These are phyloP conservation scores for Verticillium isaacii DNA, from an alignment of 2,329 filamentous ascomycete species.

Conservation along the genomic window DNA sequence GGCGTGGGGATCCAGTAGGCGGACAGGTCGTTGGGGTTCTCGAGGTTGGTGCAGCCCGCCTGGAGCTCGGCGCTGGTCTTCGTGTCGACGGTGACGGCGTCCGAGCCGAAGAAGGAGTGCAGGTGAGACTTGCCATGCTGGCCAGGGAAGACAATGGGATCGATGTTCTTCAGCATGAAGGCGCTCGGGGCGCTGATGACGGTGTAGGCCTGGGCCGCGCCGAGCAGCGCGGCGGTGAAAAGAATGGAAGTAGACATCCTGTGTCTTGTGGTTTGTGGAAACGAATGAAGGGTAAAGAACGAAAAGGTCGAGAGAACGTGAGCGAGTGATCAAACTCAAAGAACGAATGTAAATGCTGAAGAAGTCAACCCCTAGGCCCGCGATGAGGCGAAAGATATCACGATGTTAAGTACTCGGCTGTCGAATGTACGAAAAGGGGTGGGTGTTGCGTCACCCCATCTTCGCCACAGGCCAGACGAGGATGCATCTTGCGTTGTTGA, in stretches of 20 bases:
- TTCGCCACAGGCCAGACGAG: background rate
- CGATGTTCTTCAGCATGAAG: slow-evolving; percentile 28
- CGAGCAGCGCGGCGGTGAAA: slow-evolving; percentile 9
- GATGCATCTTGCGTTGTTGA: background rate
- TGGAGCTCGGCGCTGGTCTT: slow-evolving; percentile 30
- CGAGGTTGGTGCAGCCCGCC: slow-evolving; percentile 35
- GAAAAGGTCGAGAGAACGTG: background rate
- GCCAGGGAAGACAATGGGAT: slow-evolving; percentile 26
- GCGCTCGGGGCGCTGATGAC: slow-evolving; percentile 14
- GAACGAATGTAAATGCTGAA: background rate
- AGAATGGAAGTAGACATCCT: slow-evolving; percentile 12
- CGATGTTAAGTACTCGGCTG: background rate
- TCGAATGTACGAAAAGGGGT: background rate
- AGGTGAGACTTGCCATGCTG: slow-evolving; percentile 24
- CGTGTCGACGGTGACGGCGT: slow-evolving; percentile 23
- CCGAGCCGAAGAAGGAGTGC: slow-evolving; percentile 31
- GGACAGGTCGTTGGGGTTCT: slow-evolving; percentile 42
- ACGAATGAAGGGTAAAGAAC: slow-evolving; percentile 1
- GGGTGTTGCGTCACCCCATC: background rate
- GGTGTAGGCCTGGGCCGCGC: slow-evolving; percentile 18
- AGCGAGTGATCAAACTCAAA: background rate
- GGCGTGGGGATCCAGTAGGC: slow-evolving; percentile 41
- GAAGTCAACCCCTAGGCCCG: background rate
- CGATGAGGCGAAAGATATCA: background rate
- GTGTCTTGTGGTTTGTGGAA: slow-evolving; percentile 3